Conservation (phyloP, 2,329 filamentous ascomycete species). For the Sporothrix humicola region DNA sequence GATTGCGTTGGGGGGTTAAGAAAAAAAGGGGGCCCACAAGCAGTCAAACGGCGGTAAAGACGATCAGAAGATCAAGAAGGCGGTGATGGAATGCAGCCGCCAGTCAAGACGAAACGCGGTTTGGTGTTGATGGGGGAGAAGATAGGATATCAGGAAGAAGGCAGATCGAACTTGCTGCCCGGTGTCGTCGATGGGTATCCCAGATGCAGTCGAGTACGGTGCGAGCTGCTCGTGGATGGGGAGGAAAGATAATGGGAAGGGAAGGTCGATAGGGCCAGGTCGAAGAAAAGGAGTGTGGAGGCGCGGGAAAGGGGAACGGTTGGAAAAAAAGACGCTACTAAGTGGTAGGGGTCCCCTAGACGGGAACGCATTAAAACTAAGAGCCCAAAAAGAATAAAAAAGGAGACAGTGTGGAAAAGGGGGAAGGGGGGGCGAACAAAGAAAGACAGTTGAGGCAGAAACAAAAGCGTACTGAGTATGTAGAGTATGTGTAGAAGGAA, state of each 20-base stretch:
- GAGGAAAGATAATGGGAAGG: conserved; percentile 27
- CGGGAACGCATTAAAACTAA: conserved; percentile 37
- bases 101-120: conserved; percentile 11
- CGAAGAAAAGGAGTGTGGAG: conserved; percentile 38
- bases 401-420: conserved; percentile 12
- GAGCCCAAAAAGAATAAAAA: conserved; percentile 33
- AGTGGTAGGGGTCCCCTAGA: conserved; percentile 36
- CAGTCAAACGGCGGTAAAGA: conserved; percentile 36
- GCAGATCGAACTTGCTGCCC: neutral
- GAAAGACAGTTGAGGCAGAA: conserved; percentile 18
- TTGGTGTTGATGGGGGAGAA: conserved; percentile 10
- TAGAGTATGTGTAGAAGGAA: neutral
- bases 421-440: conserved; percentile 5
- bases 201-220: conserved; percentile 19
- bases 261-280: conserved; percentile 18
- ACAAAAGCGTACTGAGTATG: neutral
- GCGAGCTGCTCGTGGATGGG: conserved; percentile 17
- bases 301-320: conserved; percentile 36
- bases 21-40: conserved; percentile 32
- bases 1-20: conserved; percentile 17
- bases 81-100: conserved; percentile 29
- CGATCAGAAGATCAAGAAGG: conserved; percentile 19
- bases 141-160: neutral
- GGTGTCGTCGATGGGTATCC: conserved; percentile 13
- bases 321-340: conserved; percentile 37